Conservation (phyloP, 1,284 basidiomycete genomes). For the Cryptococcus sp. region DNA sequence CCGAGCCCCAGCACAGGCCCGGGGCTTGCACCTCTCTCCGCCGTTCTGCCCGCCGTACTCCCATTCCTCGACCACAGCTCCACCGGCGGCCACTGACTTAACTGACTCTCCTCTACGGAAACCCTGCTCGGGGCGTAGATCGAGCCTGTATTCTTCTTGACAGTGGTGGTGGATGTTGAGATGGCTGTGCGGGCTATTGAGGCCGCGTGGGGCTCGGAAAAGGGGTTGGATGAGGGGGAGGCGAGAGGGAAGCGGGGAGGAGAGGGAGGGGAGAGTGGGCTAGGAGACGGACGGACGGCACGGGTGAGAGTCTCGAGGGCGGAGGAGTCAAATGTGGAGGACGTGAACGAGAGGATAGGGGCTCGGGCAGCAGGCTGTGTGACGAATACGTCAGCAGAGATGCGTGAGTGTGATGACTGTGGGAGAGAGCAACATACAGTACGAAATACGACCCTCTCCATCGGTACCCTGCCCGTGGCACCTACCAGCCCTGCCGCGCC, state of each 20-base stretch:
- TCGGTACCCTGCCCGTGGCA: neutral
- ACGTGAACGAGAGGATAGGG: conserved; percentile 18
- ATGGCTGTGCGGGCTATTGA: neutral
- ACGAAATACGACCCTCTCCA: conserved; percentile 16
- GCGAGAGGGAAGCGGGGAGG: conserved; percentile 1
- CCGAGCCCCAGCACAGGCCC: too few relatives aligned
- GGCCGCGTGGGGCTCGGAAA: neutral
- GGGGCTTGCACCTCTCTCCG: too few relatives aligned
- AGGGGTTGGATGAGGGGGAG: neutral
- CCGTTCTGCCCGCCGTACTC: too few relatives aligned
- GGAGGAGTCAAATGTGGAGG: conserved; percentile 14
- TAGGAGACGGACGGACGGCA: neutral
- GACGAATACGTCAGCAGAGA: neutral
- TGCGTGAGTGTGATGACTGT: neutral
- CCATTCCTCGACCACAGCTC: neutral
- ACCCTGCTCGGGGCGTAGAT: conserved; percentile 8
- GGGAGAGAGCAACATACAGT: conserved; percentile 6
- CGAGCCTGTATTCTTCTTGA: conserved; percentile 12
- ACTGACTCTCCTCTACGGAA: conserved; percentile 1
- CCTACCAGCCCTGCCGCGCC: neutral
- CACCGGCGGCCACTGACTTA: neutral
- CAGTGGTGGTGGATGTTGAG: neutral
- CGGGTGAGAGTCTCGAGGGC: neutral
- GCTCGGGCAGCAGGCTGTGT: conserved; percentile 8
- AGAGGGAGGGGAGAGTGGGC: too few relatives aligned